These are phyloP conservation scores for Blastocrithidia nonstop DNA, from an alignment of 208 protist species.

Conservation along the genomic window DNA sequence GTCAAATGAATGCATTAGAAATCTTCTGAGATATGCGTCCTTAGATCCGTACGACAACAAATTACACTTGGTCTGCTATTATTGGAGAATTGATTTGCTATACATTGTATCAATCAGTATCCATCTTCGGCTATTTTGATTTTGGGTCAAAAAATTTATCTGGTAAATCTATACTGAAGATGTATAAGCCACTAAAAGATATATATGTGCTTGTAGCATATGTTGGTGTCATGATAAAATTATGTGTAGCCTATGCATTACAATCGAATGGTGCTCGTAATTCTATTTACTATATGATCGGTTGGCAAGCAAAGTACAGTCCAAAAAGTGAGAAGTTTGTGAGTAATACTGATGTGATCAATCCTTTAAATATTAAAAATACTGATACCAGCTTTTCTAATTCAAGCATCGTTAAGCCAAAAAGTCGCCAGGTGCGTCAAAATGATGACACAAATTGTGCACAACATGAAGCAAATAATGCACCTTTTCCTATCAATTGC, in stretches of 20 bases:
- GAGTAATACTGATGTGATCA: too few relatives aligned
- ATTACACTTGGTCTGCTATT: slow-evolving; percentile 18
- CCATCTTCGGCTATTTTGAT: slow-evolving; percentile 49
- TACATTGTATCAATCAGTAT: slow-evolving; percentile 28
- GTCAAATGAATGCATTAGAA: slow-evolving; percentile 36
- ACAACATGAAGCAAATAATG: too few relatives aligned
- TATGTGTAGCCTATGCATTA: slow-evolving; percentile 40
- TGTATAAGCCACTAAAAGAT: slow-evolving; percentile 35
- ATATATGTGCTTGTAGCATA: slow-evolving; percentile 15
- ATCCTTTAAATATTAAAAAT: too few relatives aligned
- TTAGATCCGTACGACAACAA: slow-evolving; percentile 7
- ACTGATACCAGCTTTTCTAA: too few relatives aligned
- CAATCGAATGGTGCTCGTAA: slow-evolving; percentile 22
- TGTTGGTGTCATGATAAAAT: slow-evolving; percentile 44
- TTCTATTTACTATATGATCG: slow-evolving; percentile 48
- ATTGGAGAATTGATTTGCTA: slow-evolving; percentile 38
- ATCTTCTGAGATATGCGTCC: slow-evolving; percentile 32
- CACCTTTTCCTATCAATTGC: too few relatives aligned
- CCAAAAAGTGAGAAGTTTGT: too few relatives aligned
- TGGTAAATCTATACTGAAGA: slow-evolving; percentile 32
- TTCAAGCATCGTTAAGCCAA: too few relatives aligned
- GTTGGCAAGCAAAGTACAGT: too few relatives aligned
- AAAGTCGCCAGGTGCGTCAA: too few relatives aligned
- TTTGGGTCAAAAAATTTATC: too few relatives aligned
- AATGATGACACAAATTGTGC: too few relatives aligned